Evolutionary conservation across 2,329 filamentous ascomycete species (phyloP).

Genomic region (Sporothrix schenckii): DNA sequence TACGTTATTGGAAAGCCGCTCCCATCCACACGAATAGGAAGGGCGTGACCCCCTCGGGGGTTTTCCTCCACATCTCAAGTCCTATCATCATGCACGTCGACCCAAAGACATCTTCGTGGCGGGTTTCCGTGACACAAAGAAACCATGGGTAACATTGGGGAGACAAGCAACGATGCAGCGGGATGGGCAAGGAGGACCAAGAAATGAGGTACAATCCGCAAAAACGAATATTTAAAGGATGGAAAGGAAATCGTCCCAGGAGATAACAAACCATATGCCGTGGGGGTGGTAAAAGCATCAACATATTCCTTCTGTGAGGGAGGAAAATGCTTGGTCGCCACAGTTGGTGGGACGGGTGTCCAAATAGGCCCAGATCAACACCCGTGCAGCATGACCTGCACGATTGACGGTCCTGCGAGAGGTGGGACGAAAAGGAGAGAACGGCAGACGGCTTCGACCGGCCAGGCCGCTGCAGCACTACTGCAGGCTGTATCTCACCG

Average conservation of each 20-base stretch:
- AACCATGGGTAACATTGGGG: background rate
- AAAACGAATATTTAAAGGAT: background rate
- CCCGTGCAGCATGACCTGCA: background rate
- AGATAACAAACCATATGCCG: background rate
- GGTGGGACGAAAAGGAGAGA: background rate
- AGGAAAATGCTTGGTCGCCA: background rate
- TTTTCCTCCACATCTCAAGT: background rate
- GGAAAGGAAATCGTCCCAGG: background rate
- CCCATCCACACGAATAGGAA: background rate
- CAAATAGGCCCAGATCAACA: background rate
- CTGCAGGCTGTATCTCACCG: conserved; percentile 1
- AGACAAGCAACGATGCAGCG: background rate
- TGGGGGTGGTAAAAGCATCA: background rate
- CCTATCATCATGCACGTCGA: no score
- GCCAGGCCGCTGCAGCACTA: conserved; percentile 20
- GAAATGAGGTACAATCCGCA: background rate
- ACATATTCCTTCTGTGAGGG: background rate
- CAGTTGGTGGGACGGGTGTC: background rate
- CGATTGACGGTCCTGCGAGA: background rate
- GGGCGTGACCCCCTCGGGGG: no score
- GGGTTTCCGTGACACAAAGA: conserved; percentile 8
- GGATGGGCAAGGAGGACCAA: background rate
- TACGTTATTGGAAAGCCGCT: background rate
- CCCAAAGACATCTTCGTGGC: no score
- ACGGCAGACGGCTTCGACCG: background rate